These are phyloP conservation scores for Cadophora sp. DNA, from an alignment of 2,329 filamentous ascomycete species.

Conservation along the genomic window DNA sequence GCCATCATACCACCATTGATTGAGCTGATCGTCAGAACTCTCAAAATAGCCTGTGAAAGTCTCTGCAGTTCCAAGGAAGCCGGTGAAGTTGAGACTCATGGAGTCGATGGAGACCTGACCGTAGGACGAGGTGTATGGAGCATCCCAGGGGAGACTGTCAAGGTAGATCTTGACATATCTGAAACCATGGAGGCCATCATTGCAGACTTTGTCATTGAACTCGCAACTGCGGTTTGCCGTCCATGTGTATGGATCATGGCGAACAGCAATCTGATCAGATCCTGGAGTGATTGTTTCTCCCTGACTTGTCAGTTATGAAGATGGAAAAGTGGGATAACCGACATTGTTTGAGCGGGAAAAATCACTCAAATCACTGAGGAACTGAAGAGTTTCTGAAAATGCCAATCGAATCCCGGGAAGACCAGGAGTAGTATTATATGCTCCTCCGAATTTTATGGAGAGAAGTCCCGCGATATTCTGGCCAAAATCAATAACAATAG, in stretches of 20 bases:
- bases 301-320: slow-evolving; percentile 30
- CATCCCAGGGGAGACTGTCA: slow-evolving; percentile 51
- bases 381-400: slow-evolving; percentile 57
- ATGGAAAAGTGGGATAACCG: slow-evolving; percentile 23
- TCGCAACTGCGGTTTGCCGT: slow-evolving; percentile 53
- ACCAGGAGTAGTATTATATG: slow-evolving; percentile 43
- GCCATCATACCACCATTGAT: slow-evolving; percentile 60
- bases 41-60: slow-evolving; percentile 59
- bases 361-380: slow-evolving; percentile 52
- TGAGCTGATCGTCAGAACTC: slow-evolving; percentile 56
- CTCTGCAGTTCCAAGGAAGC: slow-evolving; percentile 54
- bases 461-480: slow-evolving; percentile 54
- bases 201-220: slow-evolving; percentile 52
- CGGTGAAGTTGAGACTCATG: slow-evolving; percentile 52
- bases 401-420: slow-evolving; percentile 52
- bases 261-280: slow-evolving; percentile 58
- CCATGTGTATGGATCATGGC: slow-evolving; percentile 52
- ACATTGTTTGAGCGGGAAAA: slow-evolving; percentile 57
- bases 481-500: slow-evolving; percentile 57
- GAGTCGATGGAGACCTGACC: slow-evolving; percentile 53
- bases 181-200: slow-evolving; percentile 60
- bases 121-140: slow-evolving; percentile 51
- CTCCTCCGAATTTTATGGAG: slow-evolving; percentile 50
- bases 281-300: slow-evolving; percentile 51
- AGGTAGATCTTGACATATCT: slow-evolving; percentile 57